Base-by-base conservation (phyloP, 257 asterid genomes). In the Nemophila menziesii region DNA sequence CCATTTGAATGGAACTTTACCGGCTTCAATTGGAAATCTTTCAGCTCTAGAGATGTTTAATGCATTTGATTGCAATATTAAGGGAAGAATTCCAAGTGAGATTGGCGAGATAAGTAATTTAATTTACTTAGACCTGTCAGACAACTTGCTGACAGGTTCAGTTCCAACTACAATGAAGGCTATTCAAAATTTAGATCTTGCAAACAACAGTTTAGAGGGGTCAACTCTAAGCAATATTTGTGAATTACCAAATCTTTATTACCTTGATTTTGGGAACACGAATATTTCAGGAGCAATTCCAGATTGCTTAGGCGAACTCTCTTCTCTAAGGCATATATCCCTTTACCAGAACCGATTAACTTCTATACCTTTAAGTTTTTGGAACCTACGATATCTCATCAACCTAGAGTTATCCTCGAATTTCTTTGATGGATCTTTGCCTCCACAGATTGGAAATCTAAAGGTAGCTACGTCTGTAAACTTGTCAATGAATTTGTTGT, bases 1-100 rank as follows among this genome's bases (percentile, higher is more conserved):
- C 47, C 62, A 27, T 10, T 51, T 62, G 2, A 54, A 47, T 40
- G 71, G 71, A 11, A 8, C 22, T 36, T 57, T 70, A 17, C 70
- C 70, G 2, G 7, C 12, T 29, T 29, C 7, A 10, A 7, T 29
- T 29, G 36, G 36, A 2, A 29, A 75, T 58, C 27, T 40, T 67
- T 22, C 71, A 4, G 47, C 63, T 12, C 43, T 71, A 9, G 45
- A 21, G 2, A 0, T 11, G 4, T 36, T 69, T 20, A 4, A 0
- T 0, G 68, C 65, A 20, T 3, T 16, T 37, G 6, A 62, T 41
- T 29, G 36, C 36, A 3, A 29, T 7, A 29, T 29, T 29, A 29
- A 13, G 36, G 36, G 36, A 29, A 29, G 36, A 3, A 29, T 29
- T 29, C 36, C 36, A 29, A 29, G 9, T 29, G 36, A 29, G 36